Evolutionary conservation across 2,329 filamentous ascomycete species (phyloP), one percentile per base, ranked within the genome.

Genomic region (Fusarium penzigii): DNA sequence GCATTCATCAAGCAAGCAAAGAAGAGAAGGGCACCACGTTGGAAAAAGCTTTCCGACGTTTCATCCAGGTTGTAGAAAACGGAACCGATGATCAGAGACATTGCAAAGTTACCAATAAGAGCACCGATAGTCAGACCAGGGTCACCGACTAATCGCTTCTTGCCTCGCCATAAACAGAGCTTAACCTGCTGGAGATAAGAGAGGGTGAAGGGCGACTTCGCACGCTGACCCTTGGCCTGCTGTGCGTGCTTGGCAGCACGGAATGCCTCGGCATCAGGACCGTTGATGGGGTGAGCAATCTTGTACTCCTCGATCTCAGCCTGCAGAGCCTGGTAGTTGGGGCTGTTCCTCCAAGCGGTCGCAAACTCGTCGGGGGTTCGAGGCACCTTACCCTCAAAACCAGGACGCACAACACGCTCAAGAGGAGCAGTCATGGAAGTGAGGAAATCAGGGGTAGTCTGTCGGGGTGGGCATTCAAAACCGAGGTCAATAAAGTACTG

Each of bases 1-100:
- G 90, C 90, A 70, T 94, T 95, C 76, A 94, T 86, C 54, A 96
- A 77, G 65, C 92, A 86, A 61, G 90, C 89, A 67, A 96, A 94
- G 82, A 96, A 96, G 47, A 96, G 77, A 20, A 96, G 78, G 42
- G 89, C 86, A 58, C 88, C 89, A 55, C 91, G 85, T 63, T 84
- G 81, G 75, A 86, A 95, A 77, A 96, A 95, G 65, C 86, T 90
- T 16, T 71, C 66, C 0, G 89, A 88, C n/a, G 76, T 78, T 1
- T 78, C 65, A 29, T 81, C 69, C 38, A 95, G 73, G 68, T 95
- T 88, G 77, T 83, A 96, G 73, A 94, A 96, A 60, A 96, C 86
- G 58, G 86, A 88, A 47, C 87, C 74, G 54, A 96, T 84, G 66
- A 96, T 88, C 57, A 96, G 77, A 51, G 88, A 80, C 83, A 93